These are phyloP conservation scores for Salix udensis DNA, from an alignment of 345 rosid species.

Conservation along the genomic window DNA sequence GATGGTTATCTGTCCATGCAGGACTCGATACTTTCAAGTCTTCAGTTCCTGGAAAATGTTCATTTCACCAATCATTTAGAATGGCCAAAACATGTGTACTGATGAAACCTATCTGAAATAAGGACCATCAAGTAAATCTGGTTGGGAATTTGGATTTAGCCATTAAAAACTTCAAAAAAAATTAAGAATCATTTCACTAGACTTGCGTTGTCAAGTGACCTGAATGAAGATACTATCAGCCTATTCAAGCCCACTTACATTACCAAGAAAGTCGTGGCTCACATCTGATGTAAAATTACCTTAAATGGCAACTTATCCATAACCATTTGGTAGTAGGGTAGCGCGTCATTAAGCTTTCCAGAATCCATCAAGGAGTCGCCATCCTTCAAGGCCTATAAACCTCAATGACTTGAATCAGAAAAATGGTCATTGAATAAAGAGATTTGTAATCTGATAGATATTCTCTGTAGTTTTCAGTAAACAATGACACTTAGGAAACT, in stretches of 20 bases:
- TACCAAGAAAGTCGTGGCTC: neutral
- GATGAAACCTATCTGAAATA: neutral
- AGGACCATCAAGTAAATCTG: neutral
- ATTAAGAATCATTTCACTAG: neutral
- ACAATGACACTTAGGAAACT: neutral
- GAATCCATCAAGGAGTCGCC: conserved; percentile 78
- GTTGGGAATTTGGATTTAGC: neutral
- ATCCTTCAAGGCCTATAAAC: conserved; percentile 54
- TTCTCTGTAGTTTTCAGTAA: neutral
- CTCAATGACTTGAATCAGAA: conserved; percentile 12
- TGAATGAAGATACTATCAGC: neutral
- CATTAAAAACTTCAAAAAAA: neutral
- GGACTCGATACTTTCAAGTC: neutral
- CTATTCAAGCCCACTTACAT: neutral
- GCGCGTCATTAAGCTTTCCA: conserved; percentile 72
- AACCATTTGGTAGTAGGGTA: conserved; percentile 57
- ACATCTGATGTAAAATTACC: conserved; percentile 41
- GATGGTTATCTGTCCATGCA: neutral
- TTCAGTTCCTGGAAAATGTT: neutral
- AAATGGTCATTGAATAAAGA: neutral
- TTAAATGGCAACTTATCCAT: conserved; percentile 65
- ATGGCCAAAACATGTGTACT: neutral
- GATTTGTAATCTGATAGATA: neutral
- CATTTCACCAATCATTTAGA: neutral
- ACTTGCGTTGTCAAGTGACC: neutral